Evolutionary conservation across 306 rosid species (phyloP), one percentile per base, ranked within the genome.

Genomic region (Sphenostylis stenocarpa): DNA sequence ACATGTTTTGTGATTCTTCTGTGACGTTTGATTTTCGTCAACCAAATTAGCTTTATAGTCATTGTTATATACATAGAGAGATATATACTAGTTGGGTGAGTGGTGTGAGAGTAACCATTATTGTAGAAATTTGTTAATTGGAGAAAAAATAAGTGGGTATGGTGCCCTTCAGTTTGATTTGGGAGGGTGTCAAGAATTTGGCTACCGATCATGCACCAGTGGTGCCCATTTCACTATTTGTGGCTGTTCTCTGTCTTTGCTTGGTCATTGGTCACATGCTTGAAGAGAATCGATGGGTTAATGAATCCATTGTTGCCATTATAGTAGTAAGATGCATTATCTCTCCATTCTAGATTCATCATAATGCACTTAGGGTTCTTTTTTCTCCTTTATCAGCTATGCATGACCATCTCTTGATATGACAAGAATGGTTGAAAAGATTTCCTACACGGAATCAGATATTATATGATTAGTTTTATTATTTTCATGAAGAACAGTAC

Each of bases 251-350:
- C 7, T 92, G 96, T 70, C 78, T 92, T 1, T 90, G 96, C 70
- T 62, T 95, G 58, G 57, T 92, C 73, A 48, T 92, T 60, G 96
- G 98, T 60, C 92, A 95, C 81, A 85, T 92, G 88, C 81, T 95
- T 7, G 90, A 89, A 77, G 89, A 83, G 77, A 89, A 81, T 31
- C 91, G 92, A 41, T 95, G 98, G 96, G 81, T 95, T 39, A 95
- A 95, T 72, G 97, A 95, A 74, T 95, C 97, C 61, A 90, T 95
- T 67, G 85, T 89, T 6, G 96, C 98, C 87, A 92, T 95, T 86
- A 8, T 90, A 76, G 63, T 87, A 8, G 98, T 95, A 77, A 68
- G 82, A 19, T 4, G 10, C 39, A 76, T 34, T 4, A 17, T 20
- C 38, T 14, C 0, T 9, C 41, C 41, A 21, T 20, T 63, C 73